phyloP scores from a whole-genome alignment of 805 yeast species.

The Zygosaccharomyces rouxii region DNA sequence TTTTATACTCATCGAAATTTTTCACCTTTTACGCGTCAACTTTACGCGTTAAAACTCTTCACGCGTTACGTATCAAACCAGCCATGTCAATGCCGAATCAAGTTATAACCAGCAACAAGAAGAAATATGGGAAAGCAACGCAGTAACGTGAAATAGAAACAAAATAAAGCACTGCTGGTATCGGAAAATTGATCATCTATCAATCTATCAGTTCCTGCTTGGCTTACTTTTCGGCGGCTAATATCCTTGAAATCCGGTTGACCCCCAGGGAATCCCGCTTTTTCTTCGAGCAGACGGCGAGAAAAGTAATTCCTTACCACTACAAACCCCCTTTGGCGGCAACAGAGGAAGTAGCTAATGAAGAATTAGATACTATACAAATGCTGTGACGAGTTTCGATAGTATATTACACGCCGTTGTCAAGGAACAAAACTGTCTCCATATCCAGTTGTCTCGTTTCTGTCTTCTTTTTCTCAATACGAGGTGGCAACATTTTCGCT shows the following conservation, averaged over 20 bases:
- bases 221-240: background rate
- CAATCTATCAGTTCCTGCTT: background rate
- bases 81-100: slow-evolving; percentile 1
- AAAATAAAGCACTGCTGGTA: background rate
- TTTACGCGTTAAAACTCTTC: background rate
- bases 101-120: background rate
- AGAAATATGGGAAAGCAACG: too few relatives aligned
- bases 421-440: background rate
- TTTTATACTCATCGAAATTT: slow-evolving; percentile 3
- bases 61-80: slow-evolving; percentile 1
- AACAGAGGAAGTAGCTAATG: background rate
- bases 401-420: background rate
- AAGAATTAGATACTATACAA: background rate
- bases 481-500: background rate
- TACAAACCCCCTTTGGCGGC: background rate
- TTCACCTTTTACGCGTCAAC: background rate
- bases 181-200: background rate
- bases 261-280: background rate
- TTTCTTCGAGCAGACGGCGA: background rate
- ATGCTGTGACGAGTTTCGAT: background rate
- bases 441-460: background rate
- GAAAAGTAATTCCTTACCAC: background rate
- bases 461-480: background rate
- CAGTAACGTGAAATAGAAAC: too few relatives aligned
- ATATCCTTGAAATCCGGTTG: background rate